These are phyloP conservation scores for Fonsecaea nubica DNA, from an alignment of 2,329 filamentous ascomycete species.

Conservation along the genomic window DNA sequence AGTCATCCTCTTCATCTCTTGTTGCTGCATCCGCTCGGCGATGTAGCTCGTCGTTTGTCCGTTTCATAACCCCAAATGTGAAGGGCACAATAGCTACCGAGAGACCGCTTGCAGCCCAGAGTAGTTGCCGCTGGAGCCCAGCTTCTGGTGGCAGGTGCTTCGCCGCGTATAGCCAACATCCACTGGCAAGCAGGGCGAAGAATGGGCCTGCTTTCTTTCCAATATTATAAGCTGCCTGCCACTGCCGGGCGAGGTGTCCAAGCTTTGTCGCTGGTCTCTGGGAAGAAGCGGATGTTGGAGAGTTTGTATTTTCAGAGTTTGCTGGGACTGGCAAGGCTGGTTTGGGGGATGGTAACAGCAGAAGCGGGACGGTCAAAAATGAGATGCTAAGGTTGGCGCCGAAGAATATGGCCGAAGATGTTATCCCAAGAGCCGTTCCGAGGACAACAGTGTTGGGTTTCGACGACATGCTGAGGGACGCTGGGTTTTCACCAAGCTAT, in stretches of 20 bases:
- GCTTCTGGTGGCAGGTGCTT: conserved; percentile 6
- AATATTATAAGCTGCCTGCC: conserved; percentile 23
- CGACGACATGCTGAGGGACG: neutral
- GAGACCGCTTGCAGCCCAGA: conserved; percentile 18
- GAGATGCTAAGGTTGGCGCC: conserved; percentile 25
- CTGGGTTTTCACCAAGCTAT: neutral
- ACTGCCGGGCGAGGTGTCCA: conserved; percentile 27
- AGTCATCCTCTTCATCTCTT: conserved; percentile 18
- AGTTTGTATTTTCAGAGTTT: conserved; percentile 18
- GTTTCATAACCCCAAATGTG: conserved; percentile 26
- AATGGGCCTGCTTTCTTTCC: conserved; percentile 28
- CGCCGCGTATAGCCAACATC: conserved; percentile 21
- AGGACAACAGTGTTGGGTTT: conserved; percentile 5
- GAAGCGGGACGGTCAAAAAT: conserved; percentile 12
- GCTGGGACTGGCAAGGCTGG: conserved; percentile 20
- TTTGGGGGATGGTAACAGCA: conserved; percentile 20
- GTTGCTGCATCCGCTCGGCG: conserved; percentile 23
- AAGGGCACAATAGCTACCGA: conserved; percentile 23
- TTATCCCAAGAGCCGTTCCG: conserved; percentile 18
- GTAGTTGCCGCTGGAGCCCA: conserved; percentile 16
- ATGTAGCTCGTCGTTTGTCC: conserved; percentile 27
- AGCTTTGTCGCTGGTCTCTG: conserved; percentile 20
- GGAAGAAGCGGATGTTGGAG: conserved; percentile 18
- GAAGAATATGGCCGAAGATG: conserved; percentile 27
- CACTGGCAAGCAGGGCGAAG: conserved; percentile 18